Base-by-base conservation (phyloP, 768 basidiomycete species). In the Lactarius psammicola region DNA sequence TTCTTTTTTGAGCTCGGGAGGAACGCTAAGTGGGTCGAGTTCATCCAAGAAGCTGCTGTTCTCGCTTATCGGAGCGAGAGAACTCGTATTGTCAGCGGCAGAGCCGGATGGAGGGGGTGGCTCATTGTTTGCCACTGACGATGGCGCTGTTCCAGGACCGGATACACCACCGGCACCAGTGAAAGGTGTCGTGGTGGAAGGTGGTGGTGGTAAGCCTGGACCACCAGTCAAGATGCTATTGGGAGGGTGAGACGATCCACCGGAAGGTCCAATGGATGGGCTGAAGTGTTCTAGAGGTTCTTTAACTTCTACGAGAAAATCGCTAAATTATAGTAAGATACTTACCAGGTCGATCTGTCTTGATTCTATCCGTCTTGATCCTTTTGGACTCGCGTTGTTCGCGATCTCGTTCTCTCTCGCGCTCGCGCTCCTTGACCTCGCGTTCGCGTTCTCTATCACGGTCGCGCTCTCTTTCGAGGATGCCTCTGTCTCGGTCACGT, bases 1-100 rank as follows among this genome's bases (percentile, higher is more conserved):
- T 74, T 95, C 87, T 72, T 85, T 87, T 76, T 85, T 87, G 65
- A 81, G 75, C 44, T 88, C 86, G 0, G 85, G 76, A 3, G 84
- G 80, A 10, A 85, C 77, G 33, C 65, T 76, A 46, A 80, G 74
- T 8, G 78, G 77, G 66, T 81, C 82, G 31, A 83, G 64, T 46
- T 84, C 83, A 56, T 85, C 85, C 7, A 79, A 80, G 72, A 84
- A 84, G 11, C 68, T 65, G 34, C 59, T 64, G 53, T 65, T 65
- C 42, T 62, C 62, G 63, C 63, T 70, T 49, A 70, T 70, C 54
- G 69, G 69, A 7, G 67, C 69, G 42, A 70, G 63, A 33, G 67
- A 64, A 10, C 63, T 66, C 20, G 58, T 26, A 13, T 33, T 60
- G 42, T 68, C 62, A 3, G 44, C 9, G 2, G 59, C 33, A 34